phyloP scores from a whole-genome alignment of 768 basidiomycete species.

The Trametes punicea region DNA sequence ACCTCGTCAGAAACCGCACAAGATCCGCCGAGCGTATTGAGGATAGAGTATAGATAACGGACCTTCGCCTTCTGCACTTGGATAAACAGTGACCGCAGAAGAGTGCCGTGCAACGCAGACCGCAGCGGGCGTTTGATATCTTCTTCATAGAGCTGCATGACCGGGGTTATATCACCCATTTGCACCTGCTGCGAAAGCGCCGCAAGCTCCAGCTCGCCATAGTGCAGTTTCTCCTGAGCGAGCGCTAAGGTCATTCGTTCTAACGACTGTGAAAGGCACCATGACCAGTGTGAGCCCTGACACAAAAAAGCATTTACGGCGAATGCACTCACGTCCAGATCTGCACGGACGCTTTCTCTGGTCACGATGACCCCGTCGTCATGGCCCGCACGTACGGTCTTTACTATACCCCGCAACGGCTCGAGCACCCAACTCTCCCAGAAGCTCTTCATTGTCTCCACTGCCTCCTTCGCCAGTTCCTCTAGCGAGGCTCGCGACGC shows the following conservation, averaged over 20 bases:
- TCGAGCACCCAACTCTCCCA: slow-evolving; percentile 82
- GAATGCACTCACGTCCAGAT: slow-evolving; percentile 65
- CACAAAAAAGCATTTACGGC: not conserved
- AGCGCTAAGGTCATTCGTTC: slow-evolving; percentile 90
- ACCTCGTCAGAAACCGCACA: not conserved
- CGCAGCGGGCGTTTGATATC: slow-evolving; percentile 87
- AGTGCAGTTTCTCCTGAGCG: slow-evolving; percentile 74
- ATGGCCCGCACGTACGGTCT: slow-evolving; percentile 79
- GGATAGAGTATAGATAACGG: not conserved
- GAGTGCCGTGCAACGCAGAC: slow-evolving; percentile 74
- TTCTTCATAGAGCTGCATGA: slow-evolving; percentile 85
- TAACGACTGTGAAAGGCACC: slow-evolving; percentile 54
- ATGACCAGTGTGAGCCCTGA: not conserved
- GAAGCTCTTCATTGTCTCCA: slow-evolving; percentile 70
- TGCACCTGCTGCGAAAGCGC: slow-evolving; percentile 63
- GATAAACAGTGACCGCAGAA: slow-evolving; percentile 82
- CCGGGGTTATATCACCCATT: slow-evolving; percentile 81
- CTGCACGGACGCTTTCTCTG: slow-evolving; percentile 78
- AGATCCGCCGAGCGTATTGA: not conserved
- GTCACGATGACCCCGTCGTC: slow-evolving; percentile 74
- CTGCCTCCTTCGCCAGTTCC: slow-evolving; percentile 54
- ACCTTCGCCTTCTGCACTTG: slow-evolving; percentile 97
- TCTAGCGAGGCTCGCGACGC: slow-evolving; percentile 56
- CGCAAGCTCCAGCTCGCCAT: slow-evolving; percentile 60
- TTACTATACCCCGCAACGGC: slow-evolving; percentile 76